These are phyloP conservation scores for Kandelia obovata DNA, from an alignment of 345 rosid species.

Conservation along the genomic window DNA sequence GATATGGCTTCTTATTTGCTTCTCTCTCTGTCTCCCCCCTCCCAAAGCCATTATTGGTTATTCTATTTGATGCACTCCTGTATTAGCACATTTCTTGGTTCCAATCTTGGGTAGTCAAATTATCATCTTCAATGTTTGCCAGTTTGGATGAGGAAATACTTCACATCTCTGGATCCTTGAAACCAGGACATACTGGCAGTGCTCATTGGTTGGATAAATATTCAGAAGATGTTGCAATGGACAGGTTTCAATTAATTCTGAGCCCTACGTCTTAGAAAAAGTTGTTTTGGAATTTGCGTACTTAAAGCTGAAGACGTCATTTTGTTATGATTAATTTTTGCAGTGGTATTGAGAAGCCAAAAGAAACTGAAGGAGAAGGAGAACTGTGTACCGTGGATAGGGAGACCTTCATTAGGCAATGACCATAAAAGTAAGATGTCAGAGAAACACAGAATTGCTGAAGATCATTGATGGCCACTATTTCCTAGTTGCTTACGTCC, in stretches of 20 bases:
- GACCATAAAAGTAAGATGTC: conserved; percentile 24
- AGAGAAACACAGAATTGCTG: conserved; percentile 33
- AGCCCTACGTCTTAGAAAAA: neutral
- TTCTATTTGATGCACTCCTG: no score
- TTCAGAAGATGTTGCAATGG: conserved; percentile 17
- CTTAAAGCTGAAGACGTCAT: neutral
- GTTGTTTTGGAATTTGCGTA: conserved; percentile 2
- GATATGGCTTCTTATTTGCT: neutral
- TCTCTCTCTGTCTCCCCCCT: neutral
- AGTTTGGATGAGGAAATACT: conserved; percentile 73
- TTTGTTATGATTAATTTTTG: conserved; percentile 3
- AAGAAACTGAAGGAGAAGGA: conserved; percentile 28
- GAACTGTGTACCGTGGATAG: conserved; percentile 12
- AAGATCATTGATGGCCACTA: conserved; percentile 20
- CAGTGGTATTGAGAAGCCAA: conserved; percentile 40
- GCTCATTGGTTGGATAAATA: conserved; percentile 54
- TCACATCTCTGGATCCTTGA: conserved; percentile 66
- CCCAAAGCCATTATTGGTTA: no score
- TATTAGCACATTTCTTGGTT: no score
- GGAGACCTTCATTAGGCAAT: conserved; percentile 12
- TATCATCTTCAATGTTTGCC: conserved; percentile 32
- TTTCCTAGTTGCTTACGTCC: conserved; percentile 2
- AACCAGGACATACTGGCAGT: conserved; percentile 55
- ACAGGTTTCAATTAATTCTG: conserved; percentile 17
- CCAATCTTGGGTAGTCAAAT: neutral